Percentiles rank a stretch among this genome's conserved stretches.
These are phyloP conservation scores for Chlorella sp. DNA, from an alignment of 139 green algal genomes.

Conservation along the genomic window DNA sequence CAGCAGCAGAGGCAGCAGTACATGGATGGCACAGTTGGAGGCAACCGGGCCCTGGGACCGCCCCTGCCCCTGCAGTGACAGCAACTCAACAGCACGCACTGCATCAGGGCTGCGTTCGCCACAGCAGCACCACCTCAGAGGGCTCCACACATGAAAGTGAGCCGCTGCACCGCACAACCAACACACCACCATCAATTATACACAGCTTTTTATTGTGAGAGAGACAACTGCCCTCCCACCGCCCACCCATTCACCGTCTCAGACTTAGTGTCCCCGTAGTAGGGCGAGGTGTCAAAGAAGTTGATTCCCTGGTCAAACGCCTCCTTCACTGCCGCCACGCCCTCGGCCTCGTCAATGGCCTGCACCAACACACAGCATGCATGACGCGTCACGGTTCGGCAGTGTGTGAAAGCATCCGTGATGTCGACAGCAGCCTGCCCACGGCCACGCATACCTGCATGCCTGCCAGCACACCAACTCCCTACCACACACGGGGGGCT, in stretches of 20 bases:
- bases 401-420: too few species aligned
- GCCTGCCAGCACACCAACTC: too few species aligned
- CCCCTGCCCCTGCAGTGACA: too few species aligned
- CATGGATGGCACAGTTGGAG: neutral
- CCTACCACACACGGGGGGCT: too few species aligned
- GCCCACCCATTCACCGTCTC: constrained; percentile 70
- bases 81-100: too few species aligned
- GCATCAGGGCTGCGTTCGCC: too few species aligned
- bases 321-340: constrained; percentile 75
- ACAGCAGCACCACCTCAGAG: too few species aligned
- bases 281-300: constrained; percentile 96
- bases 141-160: neutral
- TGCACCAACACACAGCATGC: constrained; percentile 44
- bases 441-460: too few species aligned
- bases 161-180: neutral
- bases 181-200: too few species aligned
- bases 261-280: constrained; percentile 86
- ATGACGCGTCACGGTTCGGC: too few species aligned
- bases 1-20: neutral
- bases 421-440: too few species aligned
- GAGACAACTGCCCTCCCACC: neutral
- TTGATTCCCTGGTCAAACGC: constrained; percentile 92
- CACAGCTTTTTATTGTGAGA: too few species aligned
- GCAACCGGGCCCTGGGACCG: neutral
- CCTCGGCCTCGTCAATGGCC: constrained; percentile 74